These are phyloP conservation scores for Boletus pseudo-olivaceus DNA, from an alignment of 768 basidiomycete genomes.

Conservation along the genomic window DNA sequence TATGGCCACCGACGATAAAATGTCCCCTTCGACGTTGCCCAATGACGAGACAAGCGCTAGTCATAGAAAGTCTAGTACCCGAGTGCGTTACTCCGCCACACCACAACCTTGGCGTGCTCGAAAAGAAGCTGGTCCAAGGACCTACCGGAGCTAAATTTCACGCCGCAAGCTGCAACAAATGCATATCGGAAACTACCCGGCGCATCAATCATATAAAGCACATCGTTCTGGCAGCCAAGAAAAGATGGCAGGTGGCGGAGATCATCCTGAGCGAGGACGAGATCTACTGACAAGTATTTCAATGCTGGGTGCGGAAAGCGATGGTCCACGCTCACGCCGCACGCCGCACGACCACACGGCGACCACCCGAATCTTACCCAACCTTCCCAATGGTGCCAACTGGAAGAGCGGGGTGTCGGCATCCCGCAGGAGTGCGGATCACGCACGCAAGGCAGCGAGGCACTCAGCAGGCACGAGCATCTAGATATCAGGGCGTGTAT, in stretches of 20 bases:
- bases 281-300: background rate
- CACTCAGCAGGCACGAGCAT: background rate
- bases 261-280: conserved; percentile 1
- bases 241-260: conserved; percentile 1
- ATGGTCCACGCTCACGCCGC: conserved; percentile 2
- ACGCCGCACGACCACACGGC: conserved; percentile 10
- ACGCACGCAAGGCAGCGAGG: conserved; percentile 5
- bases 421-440: conserved; percentile 20
- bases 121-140: background rate
- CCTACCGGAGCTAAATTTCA: background rate
- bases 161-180: background rate
- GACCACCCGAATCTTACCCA: conserved; percentile 4
- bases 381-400: background rate
- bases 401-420: conserved; percentile 13
- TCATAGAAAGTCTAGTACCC: background rate
- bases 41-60: background rate
- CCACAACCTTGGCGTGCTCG: background rate
- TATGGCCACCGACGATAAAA: background rate
- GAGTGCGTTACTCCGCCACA: background rate
- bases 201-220: background rate
- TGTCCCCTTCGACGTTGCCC: background rate
- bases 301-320: background rate
- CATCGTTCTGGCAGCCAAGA: background rate
- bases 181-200: background rate
- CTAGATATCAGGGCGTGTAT: conserved; percentile 9